phyloP scores from a whole-genome alignment of 139 green algal species.

The Tetraselmis striata region DNA sequence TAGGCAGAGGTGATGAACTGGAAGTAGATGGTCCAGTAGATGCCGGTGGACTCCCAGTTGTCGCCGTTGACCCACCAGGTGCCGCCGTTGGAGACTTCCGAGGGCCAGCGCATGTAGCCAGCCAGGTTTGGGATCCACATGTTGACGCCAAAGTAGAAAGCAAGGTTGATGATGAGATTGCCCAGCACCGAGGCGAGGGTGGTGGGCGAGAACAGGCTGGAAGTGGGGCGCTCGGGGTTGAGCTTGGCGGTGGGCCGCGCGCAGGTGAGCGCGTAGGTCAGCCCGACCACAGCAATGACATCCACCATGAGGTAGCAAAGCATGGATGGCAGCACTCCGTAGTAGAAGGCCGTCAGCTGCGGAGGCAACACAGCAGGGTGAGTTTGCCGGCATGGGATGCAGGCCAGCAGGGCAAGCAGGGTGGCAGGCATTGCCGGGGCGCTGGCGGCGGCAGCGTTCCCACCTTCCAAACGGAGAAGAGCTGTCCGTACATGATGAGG shows the following conservation, averaged over 20 bases:
- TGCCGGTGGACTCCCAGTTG: constrained; percentile 18
- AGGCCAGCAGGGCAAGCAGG: too few species aligned
- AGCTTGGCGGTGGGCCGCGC: constrained; percentile 11
- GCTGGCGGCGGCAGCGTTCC: too few species aligned
- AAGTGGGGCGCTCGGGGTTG: not conserved
- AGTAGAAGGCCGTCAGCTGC: not conserved
- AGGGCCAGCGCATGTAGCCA: constrained; percentile 15
- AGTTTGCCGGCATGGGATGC: too few species aligned
- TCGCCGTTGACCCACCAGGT: constrained; percentile 15
- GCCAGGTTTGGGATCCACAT: constrained; percentile 4
- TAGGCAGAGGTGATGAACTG: not conserved
- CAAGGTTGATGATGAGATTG: constrained; percentile 8
- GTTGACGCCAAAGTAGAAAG: constrained; percentile 2
- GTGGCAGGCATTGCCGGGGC: too few species aligned
- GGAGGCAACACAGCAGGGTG: not conserved
- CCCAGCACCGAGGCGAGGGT: constrained; percentile 12
- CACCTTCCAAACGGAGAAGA: not conserved
- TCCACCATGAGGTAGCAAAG: constrained; percentile 14
- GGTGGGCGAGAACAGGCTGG: constrained; percentile 3
- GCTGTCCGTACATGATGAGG: constrained; percentile 10
- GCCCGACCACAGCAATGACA: constrained; percentile 10
- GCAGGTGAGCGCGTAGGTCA: constrained; percentile 12
- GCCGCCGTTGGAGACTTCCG: not conserved
- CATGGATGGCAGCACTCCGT: not conserved
- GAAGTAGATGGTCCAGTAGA: constrained; percentile 13